phyloP scores from a whole-genome alignment of 768 basidiomycete genomes.

The Russula lepida region DNA sequence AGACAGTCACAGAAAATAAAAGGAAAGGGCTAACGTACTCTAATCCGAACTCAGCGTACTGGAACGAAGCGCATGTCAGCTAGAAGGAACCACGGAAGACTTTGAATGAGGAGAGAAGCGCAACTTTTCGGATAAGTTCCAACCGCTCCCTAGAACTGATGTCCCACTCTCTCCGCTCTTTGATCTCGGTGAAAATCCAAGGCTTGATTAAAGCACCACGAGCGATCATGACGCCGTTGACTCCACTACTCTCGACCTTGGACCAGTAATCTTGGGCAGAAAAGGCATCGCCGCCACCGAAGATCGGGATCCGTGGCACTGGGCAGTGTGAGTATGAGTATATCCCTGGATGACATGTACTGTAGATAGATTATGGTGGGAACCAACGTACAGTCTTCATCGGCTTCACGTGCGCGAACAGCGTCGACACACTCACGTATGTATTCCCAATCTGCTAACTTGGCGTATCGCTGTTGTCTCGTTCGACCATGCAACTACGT shows the following conservation, averaged over 20 bases:
- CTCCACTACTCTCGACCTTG: slow-evolving; percentile 67
- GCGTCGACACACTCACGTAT: slow-evolving; percentile 80
- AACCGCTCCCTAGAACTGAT: slow-evolving; percentile 79
- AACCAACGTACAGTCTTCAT: slow-evolving; percentile 51
- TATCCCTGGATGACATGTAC: not conserved
- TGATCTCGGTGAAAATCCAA: slow-evolving; percentile 93
- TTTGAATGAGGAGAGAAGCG: not conserved
- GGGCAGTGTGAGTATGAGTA: not conserved
- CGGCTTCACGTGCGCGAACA: slow-evolving; percentile 60
- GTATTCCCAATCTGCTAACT: slow-evolving; percentile 91
- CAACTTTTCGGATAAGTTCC: slow-evolving; percentile 66
- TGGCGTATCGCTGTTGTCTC: slow-evolving; percentile 89
- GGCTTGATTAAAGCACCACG: slow-evolving; percentile 94
- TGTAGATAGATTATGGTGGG: not conserved
- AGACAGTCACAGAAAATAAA: not conserved
- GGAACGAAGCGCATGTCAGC: not conserved
- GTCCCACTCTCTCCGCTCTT: slow-evolving; percentile 90
- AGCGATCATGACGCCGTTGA: slow-evolving; percentile 94
- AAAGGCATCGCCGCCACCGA: slow-evolving; percentile 94
- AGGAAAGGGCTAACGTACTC: slow-evolving; percentile 33
- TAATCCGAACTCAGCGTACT: slow-evolving; percentile 86
- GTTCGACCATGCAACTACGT: slow-evolving; percentile 89
- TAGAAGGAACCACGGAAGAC: not conserved
- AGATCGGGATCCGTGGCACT: slow-evolving; percentile 87
- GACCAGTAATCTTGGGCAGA: slow-evolving; percentile 78